Evolutionary conservation across 106 monocot genomes (phyloP).

Genomic region (Platanthera guangdongensis): DNA sequence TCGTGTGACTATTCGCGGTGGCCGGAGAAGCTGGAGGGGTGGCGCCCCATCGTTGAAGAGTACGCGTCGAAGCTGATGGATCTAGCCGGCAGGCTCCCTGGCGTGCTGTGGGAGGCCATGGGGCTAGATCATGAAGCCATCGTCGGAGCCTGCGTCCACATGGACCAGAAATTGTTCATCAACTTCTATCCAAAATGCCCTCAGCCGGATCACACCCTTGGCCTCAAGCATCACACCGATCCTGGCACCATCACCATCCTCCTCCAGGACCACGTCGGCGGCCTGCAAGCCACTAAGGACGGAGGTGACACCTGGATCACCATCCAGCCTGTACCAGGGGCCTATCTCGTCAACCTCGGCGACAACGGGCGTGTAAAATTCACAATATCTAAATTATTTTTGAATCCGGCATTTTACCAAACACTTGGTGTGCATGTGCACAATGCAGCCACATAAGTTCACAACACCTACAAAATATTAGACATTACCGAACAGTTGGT

Average conservation of each 20-base stretch:
- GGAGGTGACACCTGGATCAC: conserved; percentile 70
- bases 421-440: background rate
- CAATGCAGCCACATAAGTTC: conserved; percentile 17
- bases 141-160: conserved; percentile 53
- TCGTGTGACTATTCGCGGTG: conserved; percentile 64
- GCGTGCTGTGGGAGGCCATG: conserved; percentile 76
- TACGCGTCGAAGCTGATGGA: conserved; percentile 63
- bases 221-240: conserved; percentile 71
- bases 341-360: conserved; percentile 64
- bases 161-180: conserved; percentile 73
- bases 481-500: too few species aligned
- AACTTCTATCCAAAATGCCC: conserved; percentile 84
- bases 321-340: conserved; percentile 44
- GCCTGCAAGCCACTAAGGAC: conserved; percentile 72
- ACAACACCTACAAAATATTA: too few species aligned
- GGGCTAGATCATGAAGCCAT: conserved; percentile 57
- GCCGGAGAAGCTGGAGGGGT: conserved; percentile 73
- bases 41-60: conserved; percentile 47
- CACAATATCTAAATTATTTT: too few species aligned
- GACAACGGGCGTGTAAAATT: background rate
- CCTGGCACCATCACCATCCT: conserved; percentile 79
- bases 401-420: background rate
- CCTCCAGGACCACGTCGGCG: conserved; percentile 69
- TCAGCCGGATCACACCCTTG: conserved; percentile 76
- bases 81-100: conserved; percentile 51